phyloP scores from a whole-genome alignment of 345 rosid species.

The Gossypium bickii region DNA sequence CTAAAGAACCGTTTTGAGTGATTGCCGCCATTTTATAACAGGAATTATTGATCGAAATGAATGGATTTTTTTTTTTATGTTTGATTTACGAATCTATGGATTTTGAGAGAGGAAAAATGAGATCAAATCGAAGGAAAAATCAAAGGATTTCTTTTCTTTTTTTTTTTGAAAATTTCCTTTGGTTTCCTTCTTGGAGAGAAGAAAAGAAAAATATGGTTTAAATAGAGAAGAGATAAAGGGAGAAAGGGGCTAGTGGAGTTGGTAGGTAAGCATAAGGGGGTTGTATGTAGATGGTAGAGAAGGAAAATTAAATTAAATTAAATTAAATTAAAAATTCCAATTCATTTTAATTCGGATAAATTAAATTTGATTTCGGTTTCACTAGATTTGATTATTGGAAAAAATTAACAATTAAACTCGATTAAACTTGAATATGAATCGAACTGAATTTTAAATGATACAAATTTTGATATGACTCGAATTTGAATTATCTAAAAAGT shows the following conservation, averaged over 20 bases:
- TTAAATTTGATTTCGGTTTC: too few species aligned
- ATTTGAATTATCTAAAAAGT: too few species aligned
- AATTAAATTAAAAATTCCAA: too few species aligned
- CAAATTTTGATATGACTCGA: too few species aligned
- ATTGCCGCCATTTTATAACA: slow-evolving; percentile 9
- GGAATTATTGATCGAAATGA: not conserved
- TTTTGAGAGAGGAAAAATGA: not conserved
- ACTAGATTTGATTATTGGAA: too few species aligned
- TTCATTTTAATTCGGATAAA: too few species aligned
- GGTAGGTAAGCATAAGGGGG: not conserved
- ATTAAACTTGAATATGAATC: too few species aligned
- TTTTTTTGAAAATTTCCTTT: not conserved
- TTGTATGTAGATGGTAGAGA: too few species aligned
- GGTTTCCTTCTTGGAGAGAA: slow-evolving; percentile 26
- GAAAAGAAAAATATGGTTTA: not conserved
- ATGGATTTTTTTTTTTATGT: too few species aligned
- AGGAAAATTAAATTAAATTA: too few species aligned
- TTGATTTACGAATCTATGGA: not conserved
- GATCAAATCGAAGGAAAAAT: not conserved
- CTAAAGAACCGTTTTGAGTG: slow-evolving; percentile 3
- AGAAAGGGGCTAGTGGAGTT: not conserved
- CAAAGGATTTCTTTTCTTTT: not conserved
- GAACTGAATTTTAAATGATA: too few species aligned
- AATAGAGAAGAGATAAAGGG: slow-evolving; percentile 8
- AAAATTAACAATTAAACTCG: too few species aligned